A percentile compares a stretch with the other conserved stretches of the same genome.
Evolutionary conservation across 805 yeast species (phyloP).

Genomic region (Kurtzmaniella cleridarum): DNA sequence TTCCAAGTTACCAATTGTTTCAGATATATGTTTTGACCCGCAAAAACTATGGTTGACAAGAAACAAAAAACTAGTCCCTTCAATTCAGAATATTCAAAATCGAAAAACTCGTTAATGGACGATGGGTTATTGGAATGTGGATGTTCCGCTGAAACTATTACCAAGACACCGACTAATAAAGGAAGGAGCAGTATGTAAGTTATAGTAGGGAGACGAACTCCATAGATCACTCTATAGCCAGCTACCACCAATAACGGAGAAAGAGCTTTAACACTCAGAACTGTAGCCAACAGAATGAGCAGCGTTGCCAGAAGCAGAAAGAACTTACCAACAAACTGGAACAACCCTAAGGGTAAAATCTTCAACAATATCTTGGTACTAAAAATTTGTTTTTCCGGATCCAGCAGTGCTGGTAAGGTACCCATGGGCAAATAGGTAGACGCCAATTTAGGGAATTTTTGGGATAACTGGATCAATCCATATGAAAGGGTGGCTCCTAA

Average conservation of each 20-base stretch:
- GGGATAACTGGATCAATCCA: constrained; percentile 30
- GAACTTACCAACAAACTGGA: constrained; percentile 61
- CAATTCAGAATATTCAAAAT: constrained; percentile 29
- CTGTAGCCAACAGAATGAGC: constrained; percentile 61
- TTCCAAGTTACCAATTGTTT: constrained; percentile 68
- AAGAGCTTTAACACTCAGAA: constrained; percentile 63
- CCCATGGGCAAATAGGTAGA: constrained; percentile 44
- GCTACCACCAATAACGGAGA: constrained; percentile 58
- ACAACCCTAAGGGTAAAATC: constrained; percentile 58
- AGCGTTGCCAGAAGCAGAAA: constrained; percentile 63
- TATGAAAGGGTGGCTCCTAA: constrained; percentile 43
- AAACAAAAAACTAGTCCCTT: constrained; percentile 68
- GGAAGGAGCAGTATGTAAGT: constrained; percentile 52
- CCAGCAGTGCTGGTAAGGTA: constrained; percentile 25
- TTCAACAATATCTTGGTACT: constrained; percentile 32
- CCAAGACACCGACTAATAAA: constrained; percentile 46
- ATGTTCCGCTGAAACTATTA: constrained; percentile 37
- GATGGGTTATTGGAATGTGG: constrained; percentile 1
- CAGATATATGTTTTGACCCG: constrained; percentile 81
- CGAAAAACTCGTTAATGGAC: constrained; percentile 7
- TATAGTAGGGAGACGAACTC: constrained; percentile 42
- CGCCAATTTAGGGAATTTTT: constrained; percentile 22
- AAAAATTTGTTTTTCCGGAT: constrained; percentile 11
- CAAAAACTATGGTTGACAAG: constrained; percentile 67
- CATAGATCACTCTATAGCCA: constrained; percentile 48